Evolutionary conservation across 192 early-diverging fungal species (phyloP), one percentile per base, ranked within the genome.

Genomic region (Entophlyctis luteolus): DNA sequence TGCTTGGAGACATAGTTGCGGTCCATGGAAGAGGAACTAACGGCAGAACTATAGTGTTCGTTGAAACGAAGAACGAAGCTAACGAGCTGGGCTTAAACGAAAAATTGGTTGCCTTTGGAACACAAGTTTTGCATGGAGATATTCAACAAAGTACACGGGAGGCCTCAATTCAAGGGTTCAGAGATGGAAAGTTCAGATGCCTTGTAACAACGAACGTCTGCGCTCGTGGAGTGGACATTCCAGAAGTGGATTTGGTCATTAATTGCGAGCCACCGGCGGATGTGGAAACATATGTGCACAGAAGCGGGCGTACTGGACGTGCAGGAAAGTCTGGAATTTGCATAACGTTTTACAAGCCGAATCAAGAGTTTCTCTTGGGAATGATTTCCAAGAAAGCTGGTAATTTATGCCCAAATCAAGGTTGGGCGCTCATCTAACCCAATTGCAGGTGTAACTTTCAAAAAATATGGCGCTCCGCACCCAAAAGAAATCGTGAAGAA

Each of bases 201-300:
- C 88, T 96, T 55, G 88, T 98, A 34, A 90, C 50, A 23, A 96
- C 95, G 2, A 95, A 98, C 75, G 95, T 98, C 23, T 85, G 90
- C 36, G 94, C 93, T 29, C 92, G 95, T 77, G 95, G 95, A 68
- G 82, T 96, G 62, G 93, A 96, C 82, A 95, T 98, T 68, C 93
- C 92, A 39, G 90, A 94, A 79, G 92, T 96, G 48, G 95, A 96
- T 82, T 78, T 98, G 36, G 95, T 98, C 22, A 92, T 98, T 81
- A 96, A 98, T 79, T 88, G 88, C 68, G 93, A 96, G 67, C 94
- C 94, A 46, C 94, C 94, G 59, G 84, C 86, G 73, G 94, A 98
- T 74, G 78, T 93, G 22, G 93, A 98, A 71, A 86, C 89, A 23
- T 98, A 97, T 72, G 92, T 98, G 47, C 95, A 98, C 79, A 88